Evolutionary conservation across 2,329 filamentous ascomycete genomes (phyloP), one percentile per base, ranked within the genome.

Genomic region (Trichoderma oligosporum): DNA sequence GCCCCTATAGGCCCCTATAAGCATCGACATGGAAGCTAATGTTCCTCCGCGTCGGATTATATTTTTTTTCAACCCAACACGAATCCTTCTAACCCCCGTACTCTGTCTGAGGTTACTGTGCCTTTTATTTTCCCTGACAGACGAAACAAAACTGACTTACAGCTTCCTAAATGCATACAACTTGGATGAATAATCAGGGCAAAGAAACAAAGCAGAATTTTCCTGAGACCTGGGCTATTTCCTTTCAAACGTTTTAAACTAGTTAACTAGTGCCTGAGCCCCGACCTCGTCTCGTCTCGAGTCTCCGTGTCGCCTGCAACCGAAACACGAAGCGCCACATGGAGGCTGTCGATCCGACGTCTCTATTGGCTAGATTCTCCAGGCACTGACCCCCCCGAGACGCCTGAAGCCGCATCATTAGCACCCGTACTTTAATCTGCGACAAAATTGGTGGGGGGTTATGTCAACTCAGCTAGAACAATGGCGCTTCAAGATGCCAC

Each of bases 401-500:
- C 56, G 56, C 48, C 42, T 58, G 22, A 45, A 58, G 56, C 56
- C 56, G 47, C 56, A 58, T 58, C 35, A 51, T 31, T 51, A 35
- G 33, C 36, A 45, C 39, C 48, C 56, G 54, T 47, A 54, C 56
- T 58, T 58, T 53, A 58, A 58, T 51, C 56, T 58, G 47, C 48
- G 56, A 58, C 56, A 48, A 22, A 31, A 11, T 11, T 41, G 51
- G 38, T 31, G 31, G 51, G 48, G 51, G 33, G 11, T 25, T 9
- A 18, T 27, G n/a, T 36, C 18, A 27, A 20, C 39, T 18, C 29
- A 31, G n/a, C 49, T 54, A 44, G 29, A 11, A 36, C 38, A 38
- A 25, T n/a, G 29, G 24, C 39, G 8, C n/a, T 39, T 20, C 5
- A 18, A 53, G 49, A 24, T 36, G 46, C 46, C 14, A 38, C 29